Percentiles rank a stretch among this genome's conserved stretches.
Conservation (phyloP, 2,329 filamentous ascomycete genomes). For the Pseudocercospora macadamiae region DNA sequence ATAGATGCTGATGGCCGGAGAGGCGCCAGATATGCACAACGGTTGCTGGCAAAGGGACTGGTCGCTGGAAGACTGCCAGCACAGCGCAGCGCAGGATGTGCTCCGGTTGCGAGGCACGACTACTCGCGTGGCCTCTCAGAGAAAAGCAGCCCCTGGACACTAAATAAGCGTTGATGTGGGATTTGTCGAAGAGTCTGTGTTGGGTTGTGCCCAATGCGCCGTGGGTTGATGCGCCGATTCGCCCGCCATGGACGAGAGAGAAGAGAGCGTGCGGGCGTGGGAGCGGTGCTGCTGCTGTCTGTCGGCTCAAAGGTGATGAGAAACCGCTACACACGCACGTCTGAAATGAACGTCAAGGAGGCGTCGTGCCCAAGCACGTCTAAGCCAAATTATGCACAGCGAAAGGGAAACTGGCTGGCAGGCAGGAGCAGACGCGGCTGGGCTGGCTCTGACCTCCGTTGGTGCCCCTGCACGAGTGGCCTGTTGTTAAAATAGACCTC, state of each 20-base stretch:
- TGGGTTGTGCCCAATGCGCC: slow-evolving; percentile 11
- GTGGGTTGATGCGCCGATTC: slow-evolving; percentile 16
- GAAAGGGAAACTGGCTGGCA: too few species aligned
- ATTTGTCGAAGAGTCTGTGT: slow-evolving; percentile 6
- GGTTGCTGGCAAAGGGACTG: neutral
- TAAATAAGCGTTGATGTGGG: slow-evolving; percentile 11
- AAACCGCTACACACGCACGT: neutral
- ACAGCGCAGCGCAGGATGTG: slow-evolving; percentile 2
- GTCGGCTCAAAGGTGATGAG: too few species aligned
- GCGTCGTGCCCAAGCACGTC: neutral
- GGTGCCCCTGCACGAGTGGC: neutral
- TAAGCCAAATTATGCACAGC: neutral
- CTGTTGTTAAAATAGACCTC: neutral
- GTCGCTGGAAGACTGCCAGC: neutral
- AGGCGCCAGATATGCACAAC: slow-evolving; percentile 6
- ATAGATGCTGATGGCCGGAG: slow-evolving; percentile 2
- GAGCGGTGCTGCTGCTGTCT: slow-evolving; percentile 1
- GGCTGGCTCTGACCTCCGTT: neutral
- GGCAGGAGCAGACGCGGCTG: neutral
- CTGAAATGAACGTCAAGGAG: slow-evolving; percentile 1
- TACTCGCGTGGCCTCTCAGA: slow-evolving; percentile 11
- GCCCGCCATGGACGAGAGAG: slow-evolving; percentile 4
- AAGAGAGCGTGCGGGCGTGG: neutral
- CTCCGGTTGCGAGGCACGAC: slow-evolving; percentile 11
- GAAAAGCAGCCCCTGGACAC: slow-evolving; percentile 6